phyloP scores from a whole-genome alignment of 176 grass and related monocot genomes.

The Echinochloa phyllopogon region DNA sequence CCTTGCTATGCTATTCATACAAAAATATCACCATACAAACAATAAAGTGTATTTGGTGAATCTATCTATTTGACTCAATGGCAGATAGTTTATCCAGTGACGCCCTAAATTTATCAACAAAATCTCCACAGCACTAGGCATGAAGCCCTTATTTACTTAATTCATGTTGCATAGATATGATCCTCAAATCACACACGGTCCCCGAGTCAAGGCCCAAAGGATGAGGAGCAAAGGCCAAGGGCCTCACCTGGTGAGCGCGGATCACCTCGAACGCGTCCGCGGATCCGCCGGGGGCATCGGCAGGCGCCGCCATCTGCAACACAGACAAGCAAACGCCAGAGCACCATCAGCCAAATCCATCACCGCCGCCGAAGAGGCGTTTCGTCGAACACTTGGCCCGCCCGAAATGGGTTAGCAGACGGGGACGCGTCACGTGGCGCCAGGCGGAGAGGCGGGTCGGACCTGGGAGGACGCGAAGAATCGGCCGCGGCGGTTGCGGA shows the following conservation, averaged over 20 bases:
- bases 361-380: neutral
- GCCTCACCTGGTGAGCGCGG: constrained; percentile 74
- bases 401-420: too few species aligned
- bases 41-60: neutral
- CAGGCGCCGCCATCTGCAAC: constrained; percentile 64
- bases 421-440: too few species aligned
- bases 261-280: constrained; percentile 76
- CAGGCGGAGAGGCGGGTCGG: neutral
- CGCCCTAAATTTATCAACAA: neutral
- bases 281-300: constrained; percentile 47
- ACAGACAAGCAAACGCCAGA: neutral
- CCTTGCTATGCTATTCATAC: neutral
- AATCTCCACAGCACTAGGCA: too few species aligned
- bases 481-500: constrained; percentile 5
- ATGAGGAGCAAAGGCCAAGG: constrained; percentile 3
- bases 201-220: too few species aligned
- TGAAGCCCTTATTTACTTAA: too few species aligned
- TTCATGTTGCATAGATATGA: too few species aligned
- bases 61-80: neutral
- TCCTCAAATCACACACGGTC: too few species aligned
- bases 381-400: constrained; percentile 22
- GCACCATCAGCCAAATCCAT: neutral
- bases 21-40: neutral
- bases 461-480: constrained; percentile 55
- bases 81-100: too few species aligned